phyloP scores from a whole-genome alignment of 148 eudicot species.

The Pharnaceum exiguum region DNA sequence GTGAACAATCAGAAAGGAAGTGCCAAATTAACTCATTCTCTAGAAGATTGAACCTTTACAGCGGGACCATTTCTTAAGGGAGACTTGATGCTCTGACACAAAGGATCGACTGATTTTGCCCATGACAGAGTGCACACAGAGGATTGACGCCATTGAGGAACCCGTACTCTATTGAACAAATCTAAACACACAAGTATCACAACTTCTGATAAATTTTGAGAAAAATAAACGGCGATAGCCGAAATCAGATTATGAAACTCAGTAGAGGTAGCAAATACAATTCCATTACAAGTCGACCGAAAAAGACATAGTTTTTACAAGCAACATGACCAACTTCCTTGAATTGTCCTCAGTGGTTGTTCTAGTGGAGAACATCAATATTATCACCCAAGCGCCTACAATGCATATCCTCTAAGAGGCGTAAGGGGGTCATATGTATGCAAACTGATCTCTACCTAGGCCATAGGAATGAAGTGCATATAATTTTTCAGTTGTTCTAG shows the following conservation, averaged over 20 bases:
- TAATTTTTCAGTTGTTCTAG: too few relatives aligned
- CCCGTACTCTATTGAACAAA: slow-evolving; percentile 19
- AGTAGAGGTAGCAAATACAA: not conserved
- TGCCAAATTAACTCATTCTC: slow-evolving; percentile 9
- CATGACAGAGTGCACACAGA: slow-evolving; percentile 21
- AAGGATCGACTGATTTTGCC: slow-evolving; percentile 20
- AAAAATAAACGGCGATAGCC: not conserved
- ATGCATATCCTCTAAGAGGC: too few relatives aligned
- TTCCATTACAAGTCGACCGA: too few relatives aligned
- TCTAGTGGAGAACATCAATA: too few relatives aligned
- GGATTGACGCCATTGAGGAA: slow-evolving; percentile 23
- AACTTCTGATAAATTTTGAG: not conserved
- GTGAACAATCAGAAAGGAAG: not conserved
- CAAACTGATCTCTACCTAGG: too few relatives aligned
- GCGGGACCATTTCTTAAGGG: slow-evolving; percentile 19
- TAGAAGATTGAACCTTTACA: slow-evolving; percentile 41
- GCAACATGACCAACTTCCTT: too few relatives aligned
- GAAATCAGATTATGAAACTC: not conserved
- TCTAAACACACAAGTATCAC: slow-evolving; percentile 15
- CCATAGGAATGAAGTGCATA: too few relatives aligned
- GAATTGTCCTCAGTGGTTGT: too few relatives aligned
- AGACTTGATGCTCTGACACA: slow-evolving; percentile 19
- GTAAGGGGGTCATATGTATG: too few relatives aligned
- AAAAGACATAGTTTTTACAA: too few relatives aligned
- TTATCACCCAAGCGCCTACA: too few relatives aligned